A percentile compares a stretch with the other conserved stretches of the same genome.
These are phyloP conservation scores for Daldinia caldariorum DNA, from an alignment of 495 filamentous ascomycete species.

Conservation along the genomic window DNA sequence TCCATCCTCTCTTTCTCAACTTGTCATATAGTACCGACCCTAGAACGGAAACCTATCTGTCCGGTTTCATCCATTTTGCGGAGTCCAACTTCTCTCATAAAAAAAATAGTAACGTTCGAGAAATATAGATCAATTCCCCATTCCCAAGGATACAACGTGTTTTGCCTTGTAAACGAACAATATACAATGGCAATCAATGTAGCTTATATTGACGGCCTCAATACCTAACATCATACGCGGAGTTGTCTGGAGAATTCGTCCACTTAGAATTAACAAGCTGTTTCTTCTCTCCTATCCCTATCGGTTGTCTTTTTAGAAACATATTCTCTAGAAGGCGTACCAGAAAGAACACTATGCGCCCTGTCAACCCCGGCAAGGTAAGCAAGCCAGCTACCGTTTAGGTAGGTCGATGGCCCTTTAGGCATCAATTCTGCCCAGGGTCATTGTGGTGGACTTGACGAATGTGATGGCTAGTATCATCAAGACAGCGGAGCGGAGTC, in stretches of 20 bases:
- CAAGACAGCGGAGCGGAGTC: too few species aligned
- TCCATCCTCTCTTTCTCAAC: neutral
- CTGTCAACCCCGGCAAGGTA: neutral
- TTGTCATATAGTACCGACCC: conserved; percentile 24
- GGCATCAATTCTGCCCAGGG: neutral
- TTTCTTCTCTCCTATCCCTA: neutral
- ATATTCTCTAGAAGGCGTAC: neutral
- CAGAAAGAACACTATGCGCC: neutral
- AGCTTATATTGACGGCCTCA: neutral
- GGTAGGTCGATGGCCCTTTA: neutral
- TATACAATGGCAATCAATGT: too few species aligned
- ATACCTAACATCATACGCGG: neutral
- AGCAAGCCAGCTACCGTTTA: neutral
- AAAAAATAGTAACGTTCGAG: too few species aligned
- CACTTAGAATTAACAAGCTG: neutral
- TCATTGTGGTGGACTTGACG: neutral
- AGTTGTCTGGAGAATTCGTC: neutral
- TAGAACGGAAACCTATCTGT: conserved; percentile 16
- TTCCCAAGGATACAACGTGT: too few species aligned
- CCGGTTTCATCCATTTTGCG: conserved; percentile 21
- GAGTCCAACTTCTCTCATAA: neutral
- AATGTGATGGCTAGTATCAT: neutral
- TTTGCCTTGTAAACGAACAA: too few species aligned
- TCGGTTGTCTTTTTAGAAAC: neutral
- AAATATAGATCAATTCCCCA: too few species aligned